Base-by-base conservation (phyloP, 768 basidiomycete genomes). In the Leucogyrophana mollusca region DNA sequence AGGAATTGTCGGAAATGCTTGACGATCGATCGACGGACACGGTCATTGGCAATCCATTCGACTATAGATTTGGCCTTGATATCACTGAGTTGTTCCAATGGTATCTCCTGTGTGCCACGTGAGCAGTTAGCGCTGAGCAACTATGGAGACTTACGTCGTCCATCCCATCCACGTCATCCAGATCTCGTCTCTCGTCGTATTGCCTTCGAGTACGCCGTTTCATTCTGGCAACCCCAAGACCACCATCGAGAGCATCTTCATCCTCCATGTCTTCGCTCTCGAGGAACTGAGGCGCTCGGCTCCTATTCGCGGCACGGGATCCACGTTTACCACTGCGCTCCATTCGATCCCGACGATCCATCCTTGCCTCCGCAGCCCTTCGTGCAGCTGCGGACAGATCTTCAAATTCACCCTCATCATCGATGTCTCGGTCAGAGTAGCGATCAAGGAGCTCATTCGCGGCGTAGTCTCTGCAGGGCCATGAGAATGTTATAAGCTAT, bases 1-100 rank as follows among this genome's bases (percentile, higher is more conserved):
- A 99, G 73, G 69, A 99, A 99, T 56, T 92, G 83, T 37, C 90
- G 81, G 76, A 99, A 98, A 66, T 97, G 91, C 52, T 86, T 82
- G 56, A 89, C 79, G 52, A 99, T 93, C 0, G 94, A 87, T 45
- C 90, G 79, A 55, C 88, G 82, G 54, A 98, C 95, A 34, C 90
- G 83, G 47, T 94, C 92, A 47, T 87, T 86, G 14, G 91, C 87
- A 56, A 98, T 94, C 96, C 96, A 99, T 66, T 98, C 96, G 18
- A 89, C 87, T 46, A 99, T 93, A 10, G 91, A 94, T 60, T 94
- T 92, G 32, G 94, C 92, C 62, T 98, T 97, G 73, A 99, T 94
- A 61, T 99, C 96, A 50, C 91, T 90, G 9, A 99, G 75, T 71
- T 99, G 92, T 62, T 98, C 95, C 34, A 96, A 66, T 1, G 96